Conservation (phyloP, 2,329 filamentous ascomycete species). For the Raffaelea albimanens region DNA sequence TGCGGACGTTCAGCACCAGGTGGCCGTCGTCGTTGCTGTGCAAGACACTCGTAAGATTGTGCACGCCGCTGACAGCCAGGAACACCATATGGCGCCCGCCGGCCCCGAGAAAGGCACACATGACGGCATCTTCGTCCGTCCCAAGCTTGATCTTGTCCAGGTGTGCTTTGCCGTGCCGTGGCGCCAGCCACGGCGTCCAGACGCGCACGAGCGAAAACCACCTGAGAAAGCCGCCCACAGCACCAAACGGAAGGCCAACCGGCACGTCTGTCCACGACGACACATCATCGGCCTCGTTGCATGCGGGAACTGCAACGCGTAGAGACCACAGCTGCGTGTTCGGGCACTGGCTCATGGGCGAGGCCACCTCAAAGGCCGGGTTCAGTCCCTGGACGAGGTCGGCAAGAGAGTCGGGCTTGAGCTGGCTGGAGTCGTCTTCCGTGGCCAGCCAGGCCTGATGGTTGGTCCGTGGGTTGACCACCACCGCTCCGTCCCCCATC, state of each 20-base stretch:
- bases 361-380: constrained; percentile 41
- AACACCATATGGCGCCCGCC: constrained; percentile 69
- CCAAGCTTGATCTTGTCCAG: no score
- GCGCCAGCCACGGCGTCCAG: constrained; percentile 78
- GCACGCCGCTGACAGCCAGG: constrained; percentile 66
- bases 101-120: constrained; percentile 66
- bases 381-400: constrained; percentile 51
- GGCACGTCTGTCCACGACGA: constrained; percentile 47
- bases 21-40: constrained; percentile 55
- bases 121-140: constrained; percentile 69
- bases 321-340: constrained; percentile 64
- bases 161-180: constrained; percentile 63
- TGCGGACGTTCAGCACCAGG: constrained; percentile 60
- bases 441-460: constrained; percentile 2
- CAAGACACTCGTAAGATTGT: constrained; percentile 62
- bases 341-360: constrained; percentile 55
- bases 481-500: constrained; percentile 51
- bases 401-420: not conserved
- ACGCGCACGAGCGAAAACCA: constrained; percentile 78
- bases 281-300: constrained; percentile 33
- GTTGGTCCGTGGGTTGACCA: constrained; percentile 34
- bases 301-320: constrained; percentile 43
- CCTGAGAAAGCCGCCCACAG: constrained; percentile 24
- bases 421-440: no score
- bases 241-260: constrained; percentile 54